A percentile compares a stretch with the other conserved stretches of the same genome.
phyloP scores from a whole-genome alignment of 1,284 basidiomycete species.

The Grifola frondosa region DNA sequence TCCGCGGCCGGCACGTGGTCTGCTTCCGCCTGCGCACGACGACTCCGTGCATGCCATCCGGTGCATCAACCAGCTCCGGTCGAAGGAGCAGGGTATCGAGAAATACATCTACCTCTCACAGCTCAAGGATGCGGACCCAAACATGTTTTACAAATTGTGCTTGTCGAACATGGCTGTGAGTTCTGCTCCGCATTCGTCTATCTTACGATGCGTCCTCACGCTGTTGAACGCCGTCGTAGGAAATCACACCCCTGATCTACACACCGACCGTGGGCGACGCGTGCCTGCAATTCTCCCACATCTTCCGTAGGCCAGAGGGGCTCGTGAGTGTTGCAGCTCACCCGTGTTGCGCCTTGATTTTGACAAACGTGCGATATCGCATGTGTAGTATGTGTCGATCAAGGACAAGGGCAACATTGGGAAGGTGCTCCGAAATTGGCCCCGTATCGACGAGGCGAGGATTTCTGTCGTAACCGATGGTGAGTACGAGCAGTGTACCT shows the following conservation, averaged over 20 bases:
- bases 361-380: constrained; percentile 13
- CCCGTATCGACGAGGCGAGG: constrained; percentile 68
- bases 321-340: constrained; percentile 51
- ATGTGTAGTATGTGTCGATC: constrained; percentile 73
- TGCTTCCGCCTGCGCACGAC: constrained; percentile 63
- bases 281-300: constrained; percentile 82
- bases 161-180: constrained; percentile 60
- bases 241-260: constrained; percentile 86
- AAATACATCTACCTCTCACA: constrained; percentile 82
- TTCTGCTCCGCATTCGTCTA: constrained; percentile 4
- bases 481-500: constrained; percentile 23
- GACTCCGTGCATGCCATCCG: constrained; percentile 56
- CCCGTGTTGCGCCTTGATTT: not conserved
- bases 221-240: constrained; percentile 30
- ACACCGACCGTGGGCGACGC: constrained; percentile 93
- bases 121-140: constrained; percentile 69
- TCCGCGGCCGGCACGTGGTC: constrained; percentile 51
- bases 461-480: constrained; percentile 91
- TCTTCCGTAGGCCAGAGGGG: constrained; percentile 80
- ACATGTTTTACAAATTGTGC: constrained; percentile 75
- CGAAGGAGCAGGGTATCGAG: constrained; percentile 72
- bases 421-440: constrained; percentile 75
- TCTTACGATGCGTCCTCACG: not conserved
- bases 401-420: constrained; percentile 83
- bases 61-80: constrained; percentile 67